Evolutionary conservation across 257 asterid genomes (phyloP).

Genomic region (Forsythia suspensa): DNA sequence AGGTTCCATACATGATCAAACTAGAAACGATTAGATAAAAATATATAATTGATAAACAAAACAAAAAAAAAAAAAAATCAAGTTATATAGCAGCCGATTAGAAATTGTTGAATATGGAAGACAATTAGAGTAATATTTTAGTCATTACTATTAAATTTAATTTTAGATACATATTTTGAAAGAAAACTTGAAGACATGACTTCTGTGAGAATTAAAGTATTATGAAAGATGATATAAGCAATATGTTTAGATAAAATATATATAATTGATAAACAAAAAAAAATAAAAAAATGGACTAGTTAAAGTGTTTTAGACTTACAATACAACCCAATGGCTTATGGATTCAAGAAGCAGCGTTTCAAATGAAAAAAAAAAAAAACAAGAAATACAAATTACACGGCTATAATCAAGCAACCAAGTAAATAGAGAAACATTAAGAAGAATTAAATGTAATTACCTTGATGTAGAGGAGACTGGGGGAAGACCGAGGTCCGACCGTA

Average conservation of each 20-base stretch:
- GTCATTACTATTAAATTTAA: not conserved
- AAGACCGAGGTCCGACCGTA: no score
- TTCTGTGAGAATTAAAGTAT: not conserved
- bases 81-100: not conserved
- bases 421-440: no score
- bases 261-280: not conserved
- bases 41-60: not conserved
- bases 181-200: not conserved
- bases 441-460: no score
- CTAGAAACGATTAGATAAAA: not conserved
- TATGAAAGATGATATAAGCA: no score
- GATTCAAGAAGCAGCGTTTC: no score
- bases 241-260: not conserved
- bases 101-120: not conserved
- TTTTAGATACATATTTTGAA: not conserved
- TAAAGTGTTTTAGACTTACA: conserved; percentile 45
- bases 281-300: conserved; percentile 21
- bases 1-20: conserved; percentile 15
- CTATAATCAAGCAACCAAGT: no score
- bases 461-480: no score
- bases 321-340: conserved; percentile 71
- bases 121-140: not conserved
- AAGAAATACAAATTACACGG: no score
- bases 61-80: conserved; percentile 10
- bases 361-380: no score